Base-by-base conservation (phyloP, 495 filamentous ascomycete genomes). In the Podospora bellae-mahoneyi region DNA sequence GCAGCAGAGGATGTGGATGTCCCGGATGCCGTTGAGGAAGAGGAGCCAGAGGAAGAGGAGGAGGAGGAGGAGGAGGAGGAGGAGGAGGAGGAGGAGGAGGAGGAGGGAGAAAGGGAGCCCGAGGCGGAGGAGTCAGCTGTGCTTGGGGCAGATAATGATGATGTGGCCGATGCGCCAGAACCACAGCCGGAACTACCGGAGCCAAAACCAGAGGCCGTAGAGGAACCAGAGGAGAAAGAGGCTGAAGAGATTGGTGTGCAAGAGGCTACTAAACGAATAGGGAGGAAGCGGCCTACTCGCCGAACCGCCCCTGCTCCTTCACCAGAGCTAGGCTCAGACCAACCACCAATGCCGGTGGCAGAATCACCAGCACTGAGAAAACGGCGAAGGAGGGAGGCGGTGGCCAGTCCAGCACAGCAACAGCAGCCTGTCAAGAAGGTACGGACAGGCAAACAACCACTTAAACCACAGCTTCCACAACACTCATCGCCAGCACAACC, bases 361-460 rank as follows among this genome's bases (percentile, higher is more conserved):
- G 61, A 63, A 44, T 48, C 61, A 23, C 61, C 61, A n/a, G 61
- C 30, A 18, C 10, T 19, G 18, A 39, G 32, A 19, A 63, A 63
- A 32, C 27, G 61, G 30, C 27, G 32, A 18, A 63, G 61, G 23
- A 63, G 48, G 32, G 61, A 63, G 32, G 55, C 3, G 3, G 18
- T 63, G 4, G 61, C 61, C n/a, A 63, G 61, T 32, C 61, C 61
- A 20, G 61, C 61, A 44, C 16, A n/a, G 18, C 61, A 63, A 32
- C 61, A 63, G 30, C 61, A 63, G 16, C 61, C 61, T 34, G 61
- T 32, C 5, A 63, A 63, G 61, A 63, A 63, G 34, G 32, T 23
- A 19, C 27, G 61, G 19, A 20, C 61, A 20, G 30, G 59, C 30
- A 61, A 18, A 27, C 19, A 20, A 27, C 56, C 13, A 20, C 18